Evolutionary conservation across 2,329 filamentous ascomycete genomes (phyloP), one percentile per base, ranked within the genome.

Genomic region (Colletotrichum melonis): DNA sequence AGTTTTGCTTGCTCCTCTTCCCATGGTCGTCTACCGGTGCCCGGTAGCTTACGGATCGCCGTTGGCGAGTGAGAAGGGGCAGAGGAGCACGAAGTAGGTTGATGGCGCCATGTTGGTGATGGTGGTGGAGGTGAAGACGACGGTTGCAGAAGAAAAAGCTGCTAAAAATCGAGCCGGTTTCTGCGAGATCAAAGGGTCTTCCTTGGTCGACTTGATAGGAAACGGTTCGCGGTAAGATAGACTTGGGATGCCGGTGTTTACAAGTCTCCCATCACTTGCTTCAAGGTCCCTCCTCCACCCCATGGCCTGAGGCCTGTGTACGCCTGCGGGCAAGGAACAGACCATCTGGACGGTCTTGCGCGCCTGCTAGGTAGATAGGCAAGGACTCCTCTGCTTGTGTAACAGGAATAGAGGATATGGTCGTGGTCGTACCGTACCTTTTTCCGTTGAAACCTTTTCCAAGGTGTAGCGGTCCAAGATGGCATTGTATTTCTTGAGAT

Each of bases 401-500:
- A n/a, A 26, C 9, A 35, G 32, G 32, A 35, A 35, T 35, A 35
- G 49, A 19, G 14, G 28, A 24, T 54, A 46, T 24, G 30, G 19
- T 28, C 55, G 30, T n/a, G 55, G 35, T 32, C 19, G 19, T 11
- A 49, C 42, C 19, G 19, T 49, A 11, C 19, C 28, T n/a, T 46
- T n/a, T 46, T 14, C 12, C 26, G 54, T 22, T 56, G 54, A 26
- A 56, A 56, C 54, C 54, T 22, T 5, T 16, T 49, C 42, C 16
- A 19, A n/a, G 16, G 42, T n/a, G 19, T 22, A 22, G 42, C 19
- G 4, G 42, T 26, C 54, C 54, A 56, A 56, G 54, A 56, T 56
- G n/a, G 42, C 19, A n/a, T 28, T 28, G 56, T 32, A 32, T 67
- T 56, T 67, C 56, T 67, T 54, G 57, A 58, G 49, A 72, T 42